Base-by-base conservation (phyloP, 1,284 basidiomycete genomes). In the Sporisorium iseilematis-ciliati region DNA sequence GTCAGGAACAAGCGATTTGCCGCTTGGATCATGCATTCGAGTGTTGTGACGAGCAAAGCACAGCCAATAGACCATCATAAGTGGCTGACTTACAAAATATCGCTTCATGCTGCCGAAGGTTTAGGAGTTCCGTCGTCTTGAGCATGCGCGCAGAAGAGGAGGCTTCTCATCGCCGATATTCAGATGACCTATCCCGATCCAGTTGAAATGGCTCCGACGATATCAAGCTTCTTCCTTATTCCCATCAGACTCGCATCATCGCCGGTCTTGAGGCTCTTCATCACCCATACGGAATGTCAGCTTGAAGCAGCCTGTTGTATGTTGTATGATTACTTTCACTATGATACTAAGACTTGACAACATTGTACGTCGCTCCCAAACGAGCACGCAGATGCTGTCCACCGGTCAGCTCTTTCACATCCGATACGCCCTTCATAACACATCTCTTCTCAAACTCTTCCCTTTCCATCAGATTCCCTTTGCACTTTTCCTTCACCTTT, bases 371-470 rank as follows among this genome's bases (percentile, higher is more conserved):
- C 0, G 66, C 66, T 8, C 38, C 56, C 20, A 79, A 48, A 16
- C 77, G 62, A 18, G 70, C 65, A 12, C 65, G 63, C 38, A 79
- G 43, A 38, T 79, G 75, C 46, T 79, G 60, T 0, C 77, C 77
- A 12, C 77, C 77, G 3, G 77, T 79, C 10, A 79, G 50, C 31
- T 57, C 60, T 2, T 60, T 25, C 3, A 65, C 52, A 29, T 67
- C 41, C 18, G 61, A 50, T 7, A 79, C 66, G 12, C 77, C 77
- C 26, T 79, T 79, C 1, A 60, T 54, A n/a, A 16, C 48, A 40
- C 72, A 69, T 21, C 72, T 46, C 40, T 49, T 42, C 16, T 57
- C 20, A 50, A 75, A 69, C 43, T 66, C 59, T 6, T 56, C 53
- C 4, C 42, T 33, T 14, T 52, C 59, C 65, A 74, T 73, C 43